Conservation (phyloP, 371 early-diverging fungal genomes). For the Mucor circinelloides region DNA sequence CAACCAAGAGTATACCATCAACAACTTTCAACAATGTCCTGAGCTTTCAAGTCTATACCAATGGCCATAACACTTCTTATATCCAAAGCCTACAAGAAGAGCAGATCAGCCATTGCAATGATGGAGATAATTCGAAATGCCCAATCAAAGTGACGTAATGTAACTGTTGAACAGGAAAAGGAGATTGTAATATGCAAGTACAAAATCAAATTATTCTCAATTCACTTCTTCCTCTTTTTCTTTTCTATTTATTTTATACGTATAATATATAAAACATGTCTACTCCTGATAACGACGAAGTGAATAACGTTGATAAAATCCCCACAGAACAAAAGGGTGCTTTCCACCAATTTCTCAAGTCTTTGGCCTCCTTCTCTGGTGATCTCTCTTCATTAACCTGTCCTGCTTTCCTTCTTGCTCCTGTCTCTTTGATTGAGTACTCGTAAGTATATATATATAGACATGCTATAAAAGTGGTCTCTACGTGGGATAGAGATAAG, state of each 20-base stretch:
- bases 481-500: neutral
- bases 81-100: too few relatives aligned
- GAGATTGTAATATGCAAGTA: neutral
- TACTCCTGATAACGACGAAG: constrained; percentile 29
- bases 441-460: constrained; percentile 48
- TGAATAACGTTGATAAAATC: constrained; percentile 54
- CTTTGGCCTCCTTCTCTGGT: constrained; percentile 75
- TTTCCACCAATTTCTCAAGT: constrained; percentile 68
- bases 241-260: constrained; percentile 5
- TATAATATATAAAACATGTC: constrained; percentile 12
- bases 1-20: too few relatives aligned
- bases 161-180: neutral
- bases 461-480: too few relatives aligned
- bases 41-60: too few relatives aligned
- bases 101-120: neutral
- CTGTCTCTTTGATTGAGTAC: constrained; percentile 76
- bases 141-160: neutral
- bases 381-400: constrained; percentile 77
- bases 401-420: constrained; percentile 74
- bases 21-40: too few relatives aligned
- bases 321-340: constrained; percentile 67
- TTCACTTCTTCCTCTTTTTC: neutral
- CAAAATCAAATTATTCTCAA: neutral
- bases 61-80: too few relatives aligned
- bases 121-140: neutral